Evolutionary conservation across 768 basidiomycete species (phyloP).

Genomic region (Collybiopsis confluens): DNA sequence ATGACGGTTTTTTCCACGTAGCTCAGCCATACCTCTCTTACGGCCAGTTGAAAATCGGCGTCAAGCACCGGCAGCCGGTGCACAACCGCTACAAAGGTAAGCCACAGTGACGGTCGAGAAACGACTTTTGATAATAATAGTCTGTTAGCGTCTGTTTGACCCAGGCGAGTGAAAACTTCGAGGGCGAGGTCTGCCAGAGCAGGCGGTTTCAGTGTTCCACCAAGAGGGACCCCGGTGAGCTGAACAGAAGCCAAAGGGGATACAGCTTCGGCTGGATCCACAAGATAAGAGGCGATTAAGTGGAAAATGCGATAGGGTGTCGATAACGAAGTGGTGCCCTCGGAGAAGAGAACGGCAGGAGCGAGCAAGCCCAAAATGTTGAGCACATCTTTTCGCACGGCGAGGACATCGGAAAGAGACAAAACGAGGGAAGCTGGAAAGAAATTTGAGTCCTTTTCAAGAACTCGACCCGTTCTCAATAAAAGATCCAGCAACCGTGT

Average conservation of each 20-base stretch:
- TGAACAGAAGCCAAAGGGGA: constrained; percentile 60
- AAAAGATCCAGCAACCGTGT: constrained; percentile 61
- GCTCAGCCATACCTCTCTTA: constrained; percentile 66
- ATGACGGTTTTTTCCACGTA: constrained; percentile 78
- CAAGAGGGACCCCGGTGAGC: constrained; percentile 40
- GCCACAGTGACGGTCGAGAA: constrained; percentile 52
- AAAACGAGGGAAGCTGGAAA: constrained; percentile 53
- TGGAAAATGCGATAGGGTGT: constrained; percentile 59
- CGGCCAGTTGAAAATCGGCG: constrained; percentile 64
- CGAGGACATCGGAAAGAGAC: constrained; percentile 67
- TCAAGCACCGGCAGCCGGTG: constrained; percentile 81
- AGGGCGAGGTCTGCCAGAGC: constrained; percentile 70
- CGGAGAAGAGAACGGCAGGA: constrained; percentile 43
- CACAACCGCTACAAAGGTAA: constrained; percentile 65
- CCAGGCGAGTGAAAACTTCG: constrained; percentile 78
- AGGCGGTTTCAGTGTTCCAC: constrained; percentile 46
- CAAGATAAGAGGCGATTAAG: constrained; percentile 69
- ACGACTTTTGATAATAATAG: constrained; percentile 62
- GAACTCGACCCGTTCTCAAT: constrained; percentile 63
- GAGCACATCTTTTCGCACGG: constrained; percentile 74
- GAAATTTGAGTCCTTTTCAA: constrained; percentile 25
- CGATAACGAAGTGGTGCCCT: constrained; percentile 29
- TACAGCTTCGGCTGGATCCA: constrained; percentile 63
- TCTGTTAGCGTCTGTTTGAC: constrained; percentile 75
- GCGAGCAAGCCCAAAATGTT: constrained; percentile 65